These are phyloP conservation scores for Fragaria iinumae DNA, from an alignment of 306 rosid genomes.

Conservation along the genomic window DNA sequence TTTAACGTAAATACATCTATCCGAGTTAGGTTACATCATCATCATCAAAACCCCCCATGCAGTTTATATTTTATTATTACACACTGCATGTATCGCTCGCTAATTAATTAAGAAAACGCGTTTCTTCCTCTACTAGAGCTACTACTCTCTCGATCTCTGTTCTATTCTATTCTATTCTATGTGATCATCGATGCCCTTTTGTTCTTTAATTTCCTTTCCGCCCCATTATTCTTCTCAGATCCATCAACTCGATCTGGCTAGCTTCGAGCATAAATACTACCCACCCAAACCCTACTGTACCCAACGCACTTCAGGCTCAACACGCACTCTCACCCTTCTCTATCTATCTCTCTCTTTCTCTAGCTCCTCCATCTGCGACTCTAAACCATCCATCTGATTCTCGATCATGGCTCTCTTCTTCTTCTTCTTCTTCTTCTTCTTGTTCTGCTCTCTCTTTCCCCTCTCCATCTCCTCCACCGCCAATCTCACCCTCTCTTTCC, in stretches of 20 bases:
- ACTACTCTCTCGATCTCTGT: no score
- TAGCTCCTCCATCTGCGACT: neutral
- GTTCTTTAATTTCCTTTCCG: no score
- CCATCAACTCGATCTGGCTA: neutral
- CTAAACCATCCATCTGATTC: neutral
- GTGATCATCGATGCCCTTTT: no score
- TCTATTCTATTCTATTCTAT: no score
- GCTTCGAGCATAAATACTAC: neutral
- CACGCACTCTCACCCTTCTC: neutral
- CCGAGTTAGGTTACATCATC: no score
- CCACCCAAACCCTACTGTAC: neutral
- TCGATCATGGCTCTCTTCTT: conserved; percentile 37
- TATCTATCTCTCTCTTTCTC: neutral
- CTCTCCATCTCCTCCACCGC: conserved; percentile 3
- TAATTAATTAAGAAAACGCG: no score
- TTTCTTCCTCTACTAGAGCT: no score
- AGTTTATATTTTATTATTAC: no score
- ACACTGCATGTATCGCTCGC: no score
- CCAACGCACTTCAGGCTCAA: neutral
- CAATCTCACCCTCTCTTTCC: conserved; percentile 51
- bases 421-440: conserved; percentile 19
- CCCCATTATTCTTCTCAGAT: no score
- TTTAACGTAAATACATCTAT: no score
- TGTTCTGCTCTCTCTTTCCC: conserved; percentile 18
- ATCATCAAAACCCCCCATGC: no score